Base-by-base conservation (phyloP, 2,329 filamentous ascomycete species). In the Stemphylium beticola region DNA sequence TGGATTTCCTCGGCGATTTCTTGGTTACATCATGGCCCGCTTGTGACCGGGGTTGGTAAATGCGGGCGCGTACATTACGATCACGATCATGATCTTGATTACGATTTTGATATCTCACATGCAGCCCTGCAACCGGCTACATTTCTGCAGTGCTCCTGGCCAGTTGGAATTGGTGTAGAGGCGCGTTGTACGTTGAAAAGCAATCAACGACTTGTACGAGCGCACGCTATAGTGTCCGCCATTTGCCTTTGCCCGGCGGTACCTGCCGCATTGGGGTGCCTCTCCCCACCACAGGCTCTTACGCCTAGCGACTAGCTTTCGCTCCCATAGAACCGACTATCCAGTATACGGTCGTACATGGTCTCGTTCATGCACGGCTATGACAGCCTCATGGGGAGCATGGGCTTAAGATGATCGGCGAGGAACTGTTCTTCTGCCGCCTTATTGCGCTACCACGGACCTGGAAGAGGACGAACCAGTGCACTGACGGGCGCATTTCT, bases 1-100 rank as follows among this genome's bases (percentile, higher is more conserved):
- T 65, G 67, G 62, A 68, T 57, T 61, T 68, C 62, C 61, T 69
- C 65, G 68, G 67, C 53, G 60, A 57, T 48, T 49, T 49, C 41
- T 39, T 51, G 40, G 58, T 67, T 66, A 62, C 66, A 66, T 67
- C 63, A 67, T 65, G 58, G 56, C 57, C 56, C 57, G 57, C 49
- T 59, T 60, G 53, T 39, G 48, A 42, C 48, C 49, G 31, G 41
- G 55, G 50, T 40, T 32, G 40, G 48, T 55, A 48, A 29, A 10
- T 10, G 26, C 11, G 8, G 26, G 26, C 26, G 26, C 11, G 10
- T 11, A 9, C 5, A 29, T 29, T 29, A 11, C 26, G 36, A 49
- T 52, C 29, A 20, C 49, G 26, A 47, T 42, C 39, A 4, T 4
- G 14, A 7, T 14, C 37, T 14, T 20, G 37, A 20, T 20, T 14